Base-by-base conservation (phyloP, 2,329 filamentous ascomycete genomes). In the Botrytis fabae region DNA sequence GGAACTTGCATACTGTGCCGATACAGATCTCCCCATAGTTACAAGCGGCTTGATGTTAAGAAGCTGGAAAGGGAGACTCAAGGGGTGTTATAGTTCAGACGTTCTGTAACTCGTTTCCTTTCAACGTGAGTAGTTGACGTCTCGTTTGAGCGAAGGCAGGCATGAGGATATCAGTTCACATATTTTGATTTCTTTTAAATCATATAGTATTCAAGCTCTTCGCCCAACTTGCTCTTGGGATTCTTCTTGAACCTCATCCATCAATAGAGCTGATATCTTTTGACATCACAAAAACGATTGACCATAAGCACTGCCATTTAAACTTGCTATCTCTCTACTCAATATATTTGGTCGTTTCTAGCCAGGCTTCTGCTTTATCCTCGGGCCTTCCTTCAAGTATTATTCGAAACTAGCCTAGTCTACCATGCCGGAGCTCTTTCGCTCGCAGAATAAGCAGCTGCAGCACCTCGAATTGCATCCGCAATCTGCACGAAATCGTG, bases 71-170 rank as follows among this genome's bases (percentile, higher is more conserved):
- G 42, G 40, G 54, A 20, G 40, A 38, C 10, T 57, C 40, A 61
- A 61, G 38, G n/a, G 68, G 18, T 57, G 38, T 25, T n/a, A 68
- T 46, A 12, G 14, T 44, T 70, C 54, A 70, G 54, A 70, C 54
- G 46, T 61, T 70, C 40, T 70, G 40, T 22, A 40, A 61, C 54
- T 61, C 38, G 14, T 70, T 22, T 61, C 28, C 54, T 61, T 70
- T 70, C n/a, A 61, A 46, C 4, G 18, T 42, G 22, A 46, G 38
- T 38, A n/a, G 28, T 20, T 10, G 25, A 42, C 14, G 4, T 38
- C n/a, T 70, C 54, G n/a, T 38, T 16, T 35, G 12, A 57, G 32
- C n/a, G 18, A 57, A 57, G 35, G 35, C 18, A 38, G 54, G 35
- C 16, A 28, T 44, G 48, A 28, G 25, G 16, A 42, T 32, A 12